These are phyloP conservation scores for Backusella tuberculispora DNA, from an alignment of 192 early-diverging fungal species.

Conservation along the genomic window DNA sequence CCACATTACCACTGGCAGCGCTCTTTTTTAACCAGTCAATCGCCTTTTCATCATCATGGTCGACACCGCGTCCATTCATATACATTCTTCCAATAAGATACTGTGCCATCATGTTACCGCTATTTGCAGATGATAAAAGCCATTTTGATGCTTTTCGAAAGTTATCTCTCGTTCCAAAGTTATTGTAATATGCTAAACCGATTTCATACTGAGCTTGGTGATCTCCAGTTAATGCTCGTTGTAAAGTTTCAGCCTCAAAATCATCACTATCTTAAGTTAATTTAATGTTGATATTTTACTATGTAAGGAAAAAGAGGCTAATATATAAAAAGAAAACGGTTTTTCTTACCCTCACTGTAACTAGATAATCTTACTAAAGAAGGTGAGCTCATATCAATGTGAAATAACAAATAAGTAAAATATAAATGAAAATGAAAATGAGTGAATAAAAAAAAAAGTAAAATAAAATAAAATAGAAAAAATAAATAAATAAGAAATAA, in stretches of 20 bases:
- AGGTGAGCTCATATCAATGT: not conserved
- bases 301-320: no score
- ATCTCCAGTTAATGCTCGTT: not conserved
- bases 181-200: not conserved
- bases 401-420: not conserved
- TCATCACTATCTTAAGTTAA: constrained; percentile 2
- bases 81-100: constrained; percentile 3
- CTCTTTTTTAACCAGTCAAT: constrained; percentile 6
- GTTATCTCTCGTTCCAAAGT: not conserved
- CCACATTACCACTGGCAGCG: not conserved
- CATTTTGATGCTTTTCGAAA: constrained; percentile 8
- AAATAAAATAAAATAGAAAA: not conserved
- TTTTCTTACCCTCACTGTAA: not conserved
- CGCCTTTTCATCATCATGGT: not conserved
- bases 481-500: not conserved
- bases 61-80: constrained; percentile 9
- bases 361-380: not conserved
- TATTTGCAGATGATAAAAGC: not conserved
- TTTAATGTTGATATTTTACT: not conserved
- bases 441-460: not conserved
- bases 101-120: not conserved
- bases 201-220: not conserved
- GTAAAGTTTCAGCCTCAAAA: not conserved
- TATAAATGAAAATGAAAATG: not conserved
- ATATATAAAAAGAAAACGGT: not conserved